Base-by-base conservation (phyloP, 371 early-diverging fungal genomes). In the Gilbertella persicaria region DNA sequence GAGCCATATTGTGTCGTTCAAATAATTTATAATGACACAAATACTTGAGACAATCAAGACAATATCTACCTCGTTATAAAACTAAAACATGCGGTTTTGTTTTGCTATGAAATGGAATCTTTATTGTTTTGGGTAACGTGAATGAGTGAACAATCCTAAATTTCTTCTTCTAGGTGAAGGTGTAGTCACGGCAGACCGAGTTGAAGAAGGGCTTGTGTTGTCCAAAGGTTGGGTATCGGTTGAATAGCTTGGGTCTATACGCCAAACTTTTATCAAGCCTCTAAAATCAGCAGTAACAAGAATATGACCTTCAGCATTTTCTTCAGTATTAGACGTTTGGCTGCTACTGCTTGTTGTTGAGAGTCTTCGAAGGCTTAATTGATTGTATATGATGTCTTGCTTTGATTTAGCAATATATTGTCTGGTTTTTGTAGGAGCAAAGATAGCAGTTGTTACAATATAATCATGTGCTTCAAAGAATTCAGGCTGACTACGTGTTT, bases 251-350 rank as follows among this genome's bases (percentile, higher is more conserved):
- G 67, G 67, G 57, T 85, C 86, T n/a, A 80, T 68, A 23, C 84
- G 71, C 74, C 85, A 87, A 6, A 88, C 84, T 37, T 80, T 76
- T 39, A 88, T 79, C 24, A 60, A 57, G 23, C 87, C 88, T 24
- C 65, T 47, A 14, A 68, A 76, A 52, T 86, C 86, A 1, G 85
- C 75, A 6, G 82, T 72, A 16, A 84, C 72, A 36, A 88, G 75
- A 19, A 88, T 86, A 44, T 80, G 76, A 0, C 80, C 79, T n/a
- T 76, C 69, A 14, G 26, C 64, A 6, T 60, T 55, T 39, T 67
- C 63, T 21, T 62, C 53, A 23, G 23, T 23, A 43, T 48, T 16
- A 30, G 42, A 14, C 30, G 38, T 13, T 9, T 29, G 28, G 16
- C 45, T 42, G 0, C 51, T 35, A 29, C 26, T 40, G 24, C 53